A percentile compares a stretch with the other conserved stretches of the same genome.
Conservation (phyloP, 2,329 filamentous ascomycete species). For the Sphaerulina vaccinii region DNA sequence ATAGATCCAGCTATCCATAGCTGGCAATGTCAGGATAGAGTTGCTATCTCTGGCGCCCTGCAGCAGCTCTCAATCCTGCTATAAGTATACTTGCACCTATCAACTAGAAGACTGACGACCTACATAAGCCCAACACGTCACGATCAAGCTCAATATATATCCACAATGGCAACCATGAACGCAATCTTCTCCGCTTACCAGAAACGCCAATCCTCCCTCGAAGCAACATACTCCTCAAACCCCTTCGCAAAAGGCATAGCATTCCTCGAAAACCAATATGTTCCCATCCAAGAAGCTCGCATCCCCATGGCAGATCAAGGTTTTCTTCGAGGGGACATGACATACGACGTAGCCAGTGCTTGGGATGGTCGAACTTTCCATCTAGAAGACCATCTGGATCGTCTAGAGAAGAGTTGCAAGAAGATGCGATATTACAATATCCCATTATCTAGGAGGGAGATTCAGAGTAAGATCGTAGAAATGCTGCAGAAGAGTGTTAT, state of each 20-base stretch:
- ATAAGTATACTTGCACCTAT: no score
- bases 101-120: no score
- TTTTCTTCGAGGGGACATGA: constrained; percentile 54
- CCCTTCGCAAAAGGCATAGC: constrained; percentile 48
- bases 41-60: no score
- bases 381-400: constrained; percentile 50
- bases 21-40: no score
- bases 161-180: constrained; percentile 46
- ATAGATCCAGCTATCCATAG: no score
- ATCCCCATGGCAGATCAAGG: constrained; percentile 54
- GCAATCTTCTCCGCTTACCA: constrained; percentile 44
- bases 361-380: constrained; percentile 56
- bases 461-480: constrained; percentile 38
- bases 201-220: constrained; percentile 35
- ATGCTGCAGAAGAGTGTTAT: constrained; percentile 52
- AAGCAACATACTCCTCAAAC: constrained; percentile 36
- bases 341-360: constrained; percentile 53
- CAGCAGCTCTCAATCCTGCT: no score
- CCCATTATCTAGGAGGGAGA: constrained; percentile 41
- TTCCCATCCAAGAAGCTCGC: constrained; percentile 48
- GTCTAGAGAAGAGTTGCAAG: constrained; percentile 46
- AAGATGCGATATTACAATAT: constrained; percentile 50
- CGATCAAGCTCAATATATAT: background rate
- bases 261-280: constrained; percentile 48
- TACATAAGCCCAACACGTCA: no score